A percentile compares a stretch with the other conserved stretches of the same genome.
Evolutionary conservation across 192 early-diverging fungal genomes (phyloP).

Genomic region (Coemansia sp.): DNA sequence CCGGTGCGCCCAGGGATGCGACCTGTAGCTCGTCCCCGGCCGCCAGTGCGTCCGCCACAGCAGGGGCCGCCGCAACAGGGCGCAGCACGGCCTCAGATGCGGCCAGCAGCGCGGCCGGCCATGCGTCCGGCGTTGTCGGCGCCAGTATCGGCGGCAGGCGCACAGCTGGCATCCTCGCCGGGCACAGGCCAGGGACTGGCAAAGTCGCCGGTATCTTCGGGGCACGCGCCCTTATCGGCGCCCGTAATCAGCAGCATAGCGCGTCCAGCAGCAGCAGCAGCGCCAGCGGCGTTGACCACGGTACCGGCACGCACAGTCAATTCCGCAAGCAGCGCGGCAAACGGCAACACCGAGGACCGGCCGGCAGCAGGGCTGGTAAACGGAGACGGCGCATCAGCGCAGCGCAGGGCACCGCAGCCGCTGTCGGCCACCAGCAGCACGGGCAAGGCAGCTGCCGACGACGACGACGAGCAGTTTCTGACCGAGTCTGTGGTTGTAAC

Average conservation of each 20-base stretch:
- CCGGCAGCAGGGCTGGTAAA: not conserved
- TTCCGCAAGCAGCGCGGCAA: not conserved
- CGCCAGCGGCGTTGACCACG: not conserved
- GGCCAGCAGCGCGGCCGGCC: slow-evolving; percentile 7
- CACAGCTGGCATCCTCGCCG: not conserved
- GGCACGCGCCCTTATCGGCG: not conserved
- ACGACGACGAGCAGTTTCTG: slow-evolving; percentile 30
- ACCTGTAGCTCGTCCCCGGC: slow-evolving; percentile 24
- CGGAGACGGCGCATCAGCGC: not conserved
- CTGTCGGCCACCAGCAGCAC: not conserved
- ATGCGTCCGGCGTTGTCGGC: slow-evolving; percentile 4
- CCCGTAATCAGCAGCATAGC: not conserved
- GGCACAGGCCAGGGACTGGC: not conserved
- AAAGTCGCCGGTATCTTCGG: not conserved
- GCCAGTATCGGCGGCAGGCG: slow-evolving; percentile 2
- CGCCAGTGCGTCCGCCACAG: slow-evolving; percentile 17
- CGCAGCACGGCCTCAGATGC: slow-evolving; percentile 4
- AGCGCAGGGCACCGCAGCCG: not conserved
- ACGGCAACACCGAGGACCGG: not conserved
- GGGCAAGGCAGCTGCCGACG: not conserved
- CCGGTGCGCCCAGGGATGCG: slow-evolving; percentile 23
- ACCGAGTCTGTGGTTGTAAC: slow-evolving; percentile 38
- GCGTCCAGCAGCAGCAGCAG: not conserved
- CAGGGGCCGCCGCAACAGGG: not conserved
- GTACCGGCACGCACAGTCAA: not conserved